Base-by-base conservation (phyloP, 371 early-diverging fungal genomes). In the Lichtheimia ornata region DNA sequence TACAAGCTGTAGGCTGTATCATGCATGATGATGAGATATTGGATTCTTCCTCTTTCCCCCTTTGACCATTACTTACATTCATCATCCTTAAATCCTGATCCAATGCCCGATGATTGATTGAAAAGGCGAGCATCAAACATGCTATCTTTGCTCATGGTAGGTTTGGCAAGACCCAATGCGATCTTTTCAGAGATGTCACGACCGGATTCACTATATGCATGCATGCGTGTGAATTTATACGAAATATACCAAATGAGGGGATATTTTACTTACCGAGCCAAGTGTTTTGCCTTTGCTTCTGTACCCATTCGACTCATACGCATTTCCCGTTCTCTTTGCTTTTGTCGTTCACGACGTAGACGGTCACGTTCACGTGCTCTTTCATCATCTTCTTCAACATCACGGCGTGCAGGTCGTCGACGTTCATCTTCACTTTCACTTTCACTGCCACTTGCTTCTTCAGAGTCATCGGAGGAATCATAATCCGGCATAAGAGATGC, bases 151-250 rank as follows among this genome's bases (percentile, higher is more conserved):
- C 91, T 84, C 51, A 86, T 70, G 0, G 96, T 87, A 0, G 97
- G 98, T 63, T 94, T 91, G 35, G 97, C 97, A 53, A 96, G 74
- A 41, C 98, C 98, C 56, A 98, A 84, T 2, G 99, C 98, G 63
- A 98, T 92, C 77, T 96, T 97, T 76, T 98, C 99, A 1, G 97
- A 96, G 55, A 98, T 93, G 82, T 98, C 99, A 71, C 99, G 90
- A 3, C 89, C 90, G 65, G 88, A 77, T 17, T 85, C 72, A 50
- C 86, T 86, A 42, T 43, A 57, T 45, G 43, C 25, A 43, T 44
- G 18, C 50, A 54, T 50, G 55, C n/a, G 13, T 3, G 51, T 42
- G 9, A 9, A 47, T 12, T 17, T 47, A 18, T 52, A 50, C 50
- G 43, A 30, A 18, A 53, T 17, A 22, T 5, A 53, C 14, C 18